Base-by-base conservation (phyloP, 2,329 filamentous ascomycete species). In the Cladorrhinum sp. region DNA sequence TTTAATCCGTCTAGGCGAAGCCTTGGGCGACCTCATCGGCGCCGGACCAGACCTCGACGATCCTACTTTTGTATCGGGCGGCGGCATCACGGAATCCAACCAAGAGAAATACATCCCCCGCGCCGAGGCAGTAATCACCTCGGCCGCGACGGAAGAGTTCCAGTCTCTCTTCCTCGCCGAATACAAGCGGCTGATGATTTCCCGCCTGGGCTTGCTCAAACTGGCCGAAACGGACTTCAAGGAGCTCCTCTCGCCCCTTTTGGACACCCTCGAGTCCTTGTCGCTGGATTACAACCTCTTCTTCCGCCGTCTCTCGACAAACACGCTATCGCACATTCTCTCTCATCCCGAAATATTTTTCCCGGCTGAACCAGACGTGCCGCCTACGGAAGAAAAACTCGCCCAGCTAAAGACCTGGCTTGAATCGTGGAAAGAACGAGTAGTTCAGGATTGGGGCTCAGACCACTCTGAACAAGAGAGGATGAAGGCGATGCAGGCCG, bases 1-100 rank as follows among this genome's bases (percentile, higher is more conserved):
- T 70, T 81, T 98, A 0, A 92, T 97, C 1, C 87, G 95, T 1
- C 83, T 99, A 0, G 95, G 92, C 60, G 95, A 99, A 76, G 85
- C 90, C 0, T 73, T 99, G 0, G 95, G 92, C 20, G 95, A 98
- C 75, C 80, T 96, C 1, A 85, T 99, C 59, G 95, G 93, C 18
- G 85, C 89, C 0, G 93, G 90, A 0, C 75, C 81, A 1, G 77
- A 45, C 38, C 87, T 93, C 29, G 93, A 99, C 69, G 83, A 88
- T 10, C 75, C 84, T 1, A 78, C 78, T 1, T 97, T 96, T 68
- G 76, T 90, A 4, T n/a, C n/a, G n/a, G 79, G 84, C 8, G 82
- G 91, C 13, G 93, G 93, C 1, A 85, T 96, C 2, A 69, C 73
- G 71, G 86, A 86, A 85, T n/a, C 83, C 86, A 58, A 85, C 87